These are phyloP conservation scores for Aspergillus oerlinghausenensis DNA, from an alignment of 2,329 filamentous ascomycete species.

Conservation along the genomic window DNA sequence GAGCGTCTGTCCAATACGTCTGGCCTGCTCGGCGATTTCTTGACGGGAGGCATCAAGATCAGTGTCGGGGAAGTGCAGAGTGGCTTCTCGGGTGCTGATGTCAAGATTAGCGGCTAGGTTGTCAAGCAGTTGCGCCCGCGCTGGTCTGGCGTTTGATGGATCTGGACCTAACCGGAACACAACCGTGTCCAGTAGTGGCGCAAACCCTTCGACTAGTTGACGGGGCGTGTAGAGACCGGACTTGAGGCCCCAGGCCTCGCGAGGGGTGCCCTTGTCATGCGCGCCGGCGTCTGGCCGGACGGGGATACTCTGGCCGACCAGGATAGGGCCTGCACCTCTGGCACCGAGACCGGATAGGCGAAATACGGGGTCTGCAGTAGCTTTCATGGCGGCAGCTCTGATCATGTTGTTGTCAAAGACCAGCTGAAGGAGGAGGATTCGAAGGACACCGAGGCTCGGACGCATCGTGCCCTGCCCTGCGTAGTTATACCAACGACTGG, in stretches of 20 bases:
- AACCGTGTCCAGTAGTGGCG: constrained; percentile 16
- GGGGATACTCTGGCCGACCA: not conserved
- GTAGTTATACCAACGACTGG: constrained; percentile 1
- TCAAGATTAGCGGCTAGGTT: constrained; percentile 13
- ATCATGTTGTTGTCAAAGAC: not conserved
- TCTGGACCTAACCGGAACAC: constrained; percentile 11
- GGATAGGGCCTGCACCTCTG: not conserved
- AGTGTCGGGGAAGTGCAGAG: constrained; percentile 8
- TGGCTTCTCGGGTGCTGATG: constrained; percentile 15
- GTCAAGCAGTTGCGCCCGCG: constrained; percentile 6
- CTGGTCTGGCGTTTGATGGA: not conserved
- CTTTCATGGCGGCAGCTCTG: constrained; percentile 1
- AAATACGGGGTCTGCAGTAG: constrained; percentile 1
- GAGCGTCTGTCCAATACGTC: constrained; percentile 11
- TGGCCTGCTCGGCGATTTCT: constrained; percentile 15
- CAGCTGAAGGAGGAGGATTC: not conserved
- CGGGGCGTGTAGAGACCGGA: constrained; percentile 17
- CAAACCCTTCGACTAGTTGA: constrained; percentile 17
- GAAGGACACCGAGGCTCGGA: not conserved
- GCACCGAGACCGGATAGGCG: not conserved
- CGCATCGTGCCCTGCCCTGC: constrained; percentile 1
- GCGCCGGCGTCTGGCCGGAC: not conserved
- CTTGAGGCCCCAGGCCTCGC: constrained; percentile 11
- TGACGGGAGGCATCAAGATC: constrained; percentile 7
- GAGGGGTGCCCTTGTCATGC: not conserved